Percentiles rank a stretch among this genome's conserved stretches.
These are phyloP conservation scores for Penicillium freii DNA, from an alignment of 2,329 filamentous ascomycete genomes.

Conservation along the genomic window DNA sequence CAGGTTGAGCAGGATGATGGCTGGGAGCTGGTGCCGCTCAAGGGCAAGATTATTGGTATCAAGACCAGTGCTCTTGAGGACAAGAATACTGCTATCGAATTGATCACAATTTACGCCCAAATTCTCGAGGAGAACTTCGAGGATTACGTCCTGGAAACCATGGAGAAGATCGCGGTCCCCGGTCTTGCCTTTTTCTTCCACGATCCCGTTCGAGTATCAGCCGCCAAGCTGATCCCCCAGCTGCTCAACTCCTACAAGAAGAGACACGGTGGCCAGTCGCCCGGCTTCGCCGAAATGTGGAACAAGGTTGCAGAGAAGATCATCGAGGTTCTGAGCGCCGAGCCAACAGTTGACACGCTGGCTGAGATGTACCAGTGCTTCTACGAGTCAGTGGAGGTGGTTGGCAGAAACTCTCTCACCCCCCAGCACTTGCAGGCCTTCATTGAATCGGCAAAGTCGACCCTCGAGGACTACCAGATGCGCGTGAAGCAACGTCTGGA, in stretches of 20 bases:
- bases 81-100: constrained; percentile 99
- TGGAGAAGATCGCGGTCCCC: constrained; percentile 94
- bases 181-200: constrained; percentile 99
- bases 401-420: constrained; percentile 79
- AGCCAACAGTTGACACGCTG: constrained; percentile 92
- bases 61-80: constrained; percentile 95
- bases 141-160: constrained; percentile 85
- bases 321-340: constrained; percentile 86
- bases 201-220: constrained; percentile 91
- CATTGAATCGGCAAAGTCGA: constrained; percentile 78
- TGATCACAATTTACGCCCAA: constrained; percentile 95
- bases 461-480: constrained; percentile 88
- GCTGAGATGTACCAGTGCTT: constrained; percentile 99
- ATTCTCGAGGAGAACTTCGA: constrained; percentile 92
- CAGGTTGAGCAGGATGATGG: constrained; percentile 91
- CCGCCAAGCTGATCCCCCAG: constrained; percentile 90
- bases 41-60: constrained; percentile 98
- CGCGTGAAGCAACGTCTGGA: constrained; percentile 81
- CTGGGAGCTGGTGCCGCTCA: constrained; percentile 95
- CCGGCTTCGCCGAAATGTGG: constrained; percentile 81
- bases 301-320: constrained; percentile 81
- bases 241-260: constrained; percentile 93
- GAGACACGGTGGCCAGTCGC: constrained; percentile 76
- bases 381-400: constrained; percentile 94
- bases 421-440: constrained; percentile 79